Evolutionary conservation across 2,329 filamentous ascomycete species (phyloP), one percentile per base, ranked within the genome.

Genomic region (Graphilbum ipis-grandicollis): DNA sequence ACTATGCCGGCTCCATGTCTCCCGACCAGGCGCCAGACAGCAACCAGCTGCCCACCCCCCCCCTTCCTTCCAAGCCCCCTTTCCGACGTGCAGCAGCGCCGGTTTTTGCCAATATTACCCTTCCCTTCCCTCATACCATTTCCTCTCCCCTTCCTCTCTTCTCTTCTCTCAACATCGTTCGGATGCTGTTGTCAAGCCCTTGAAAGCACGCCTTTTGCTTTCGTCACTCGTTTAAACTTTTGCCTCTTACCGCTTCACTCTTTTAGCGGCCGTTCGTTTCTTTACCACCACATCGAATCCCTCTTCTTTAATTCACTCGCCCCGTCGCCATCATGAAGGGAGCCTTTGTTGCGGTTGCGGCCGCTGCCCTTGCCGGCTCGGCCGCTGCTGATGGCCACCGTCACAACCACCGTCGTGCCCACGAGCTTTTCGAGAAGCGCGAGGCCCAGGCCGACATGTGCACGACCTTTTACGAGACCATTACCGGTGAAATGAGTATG

Each of bases 241-340:
- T 50, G 49, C 54, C 35, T 30, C 53, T 53, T 50, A 77, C 76
- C 76, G 77, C 77, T 82, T 82, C 79, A 83, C 75, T 83, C 81
- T 58, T 84, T 86, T 63, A 85, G 80, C 80, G 79, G 80, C 71
- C 77, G 75, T 65, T 81, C 75, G 60, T 79, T 79, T 49, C 46
- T 48, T 47, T 50, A 45, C 15, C 41, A 46, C 36, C 42, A 45
- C 47, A 39, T 51, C 44, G 47, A 46, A 48, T 34, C 39, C 41
- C 41, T 12, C 23, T 14, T 14, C 22, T 15, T 15, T 18, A 13
- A 34, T 15, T 37, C 34, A 21, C 6, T 23, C 21, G 21, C 21
- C 21, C 6, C 21, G 21, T 32, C 19, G 48, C 54, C 62, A 79
- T 53, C 31, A 90, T 90, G 82, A 90, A 81, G 78, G 74, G 67